These are phyloP conservation scores for Globisporangium splendens DNA, from an alignment of 352 stramenopile species.

Conservation along the genomic window DNA sequence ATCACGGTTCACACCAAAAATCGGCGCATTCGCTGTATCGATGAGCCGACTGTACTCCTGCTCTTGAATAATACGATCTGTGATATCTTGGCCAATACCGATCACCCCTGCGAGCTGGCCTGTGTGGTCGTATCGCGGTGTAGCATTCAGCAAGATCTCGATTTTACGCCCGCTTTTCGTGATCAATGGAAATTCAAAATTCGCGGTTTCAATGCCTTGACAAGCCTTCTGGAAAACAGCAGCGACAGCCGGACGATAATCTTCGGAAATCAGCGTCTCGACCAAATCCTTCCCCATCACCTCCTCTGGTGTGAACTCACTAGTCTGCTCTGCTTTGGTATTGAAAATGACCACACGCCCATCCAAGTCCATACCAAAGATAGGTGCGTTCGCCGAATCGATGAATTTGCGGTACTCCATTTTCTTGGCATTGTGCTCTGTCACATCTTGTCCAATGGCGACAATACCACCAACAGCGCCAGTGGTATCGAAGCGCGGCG, in stretches of 20 bases:
- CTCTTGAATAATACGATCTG: slow-evolving; percentile 55
- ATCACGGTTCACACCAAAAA: slow-evolving; percentile 61
- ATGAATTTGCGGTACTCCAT: slow-evolving; percentile 70
- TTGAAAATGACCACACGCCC: slow-evolving; percentile 77
- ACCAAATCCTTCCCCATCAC: slow-evolving; percentile 83
- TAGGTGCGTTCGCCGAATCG: slow-evolving; percentile 68
- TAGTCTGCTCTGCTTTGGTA: slow-evolving; percentile 67
- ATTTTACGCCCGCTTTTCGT: slow-evolving; percentile 52
- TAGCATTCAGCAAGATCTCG: slow-evolving; percentile 52
- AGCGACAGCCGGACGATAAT: slow-evolving; percentile 40
- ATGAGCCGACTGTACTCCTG: slow-evolving; percentile 66
- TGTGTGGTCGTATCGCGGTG: slow-evolving; percentile 41
- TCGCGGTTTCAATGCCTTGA: slow-evolving; percentile 45
- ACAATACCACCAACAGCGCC: slow-evolving; percentile 46
- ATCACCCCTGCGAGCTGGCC: slow-evolving; percentile 51
- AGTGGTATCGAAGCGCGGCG: slow-evolving; percentile 41
- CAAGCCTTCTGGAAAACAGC: slow-evolving; percentile 50
- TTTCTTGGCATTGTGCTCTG: slow-evolving; percentile 65
- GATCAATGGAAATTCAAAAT: slow-evolving; percentile 54
- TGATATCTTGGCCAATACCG: slow-evolving; percentile 59
- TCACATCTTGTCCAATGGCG: slow-evolving; percentile 65
- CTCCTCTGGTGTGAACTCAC: slow-evolving; percentile 77
- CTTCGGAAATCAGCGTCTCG: slow-evolving; percentile 60
- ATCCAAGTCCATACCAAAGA: slow-evolving; percentile 44
- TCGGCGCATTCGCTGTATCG: slow-evolving; percentile 64